Evolutionary conservation across 768 basidiomycete genomes (phyloP).

Genomic region (Coprinopsis sp.): DNA sequence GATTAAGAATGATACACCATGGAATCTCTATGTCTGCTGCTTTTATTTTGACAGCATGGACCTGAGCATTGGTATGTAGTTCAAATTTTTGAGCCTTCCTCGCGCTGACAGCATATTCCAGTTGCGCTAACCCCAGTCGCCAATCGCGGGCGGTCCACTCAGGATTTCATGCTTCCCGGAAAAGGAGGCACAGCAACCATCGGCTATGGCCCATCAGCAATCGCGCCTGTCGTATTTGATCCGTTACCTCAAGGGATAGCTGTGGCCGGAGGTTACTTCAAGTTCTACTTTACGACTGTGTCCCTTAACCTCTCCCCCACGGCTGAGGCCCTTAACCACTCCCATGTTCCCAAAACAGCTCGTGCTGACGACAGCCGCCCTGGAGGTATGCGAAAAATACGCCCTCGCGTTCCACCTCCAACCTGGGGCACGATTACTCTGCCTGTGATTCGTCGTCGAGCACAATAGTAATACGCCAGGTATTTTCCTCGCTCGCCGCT

Average conservation of each 20-base stretch:
- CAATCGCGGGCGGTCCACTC: slow-evolving; percentile 1
- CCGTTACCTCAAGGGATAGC: slow-evolving; percentile 24
- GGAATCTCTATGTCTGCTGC: neutral
- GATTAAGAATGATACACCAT: slow-evolving; percentile 5
- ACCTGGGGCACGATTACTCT: neutral
- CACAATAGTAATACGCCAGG: no score
- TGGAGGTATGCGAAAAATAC: neutral
- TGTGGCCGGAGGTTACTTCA: slow-evolving; percentile 37
- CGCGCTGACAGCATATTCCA: neutral
- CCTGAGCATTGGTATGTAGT: slow-evolving; percentile 5
- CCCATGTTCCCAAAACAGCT: slow-evolving; percentile 3
- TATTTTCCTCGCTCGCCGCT: no score
- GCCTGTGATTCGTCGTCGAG: slow-evolving; percentile 4
- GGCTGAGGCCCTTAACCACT: no score
- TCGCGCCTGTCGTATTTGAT: slow-evolving; percentile 24
- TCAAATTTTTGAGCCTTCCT: no score
- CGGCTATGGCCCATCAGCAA: slow-evolving; percentile 36
- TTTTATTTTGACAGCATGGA: neutral
- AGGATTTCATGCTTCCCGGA: slow-evolving; percentile 11
- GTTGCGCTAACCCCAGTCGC: neutral
- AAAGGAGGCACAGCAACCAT: slow-evolving; percentile 22
- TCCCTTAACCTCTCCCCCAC: slow-evolving; percentile 1
- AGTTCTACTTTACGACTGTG: slow-evolving; percentile 32
- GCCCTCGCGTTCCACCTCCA: neutral
- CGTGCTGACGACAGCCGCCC: neutral